Evolutionary conservation across 768 basidiomycete species (phyloP), one percentile per base, ranked within the genome.

Genomic region (Collybia mongolica): DNA sequence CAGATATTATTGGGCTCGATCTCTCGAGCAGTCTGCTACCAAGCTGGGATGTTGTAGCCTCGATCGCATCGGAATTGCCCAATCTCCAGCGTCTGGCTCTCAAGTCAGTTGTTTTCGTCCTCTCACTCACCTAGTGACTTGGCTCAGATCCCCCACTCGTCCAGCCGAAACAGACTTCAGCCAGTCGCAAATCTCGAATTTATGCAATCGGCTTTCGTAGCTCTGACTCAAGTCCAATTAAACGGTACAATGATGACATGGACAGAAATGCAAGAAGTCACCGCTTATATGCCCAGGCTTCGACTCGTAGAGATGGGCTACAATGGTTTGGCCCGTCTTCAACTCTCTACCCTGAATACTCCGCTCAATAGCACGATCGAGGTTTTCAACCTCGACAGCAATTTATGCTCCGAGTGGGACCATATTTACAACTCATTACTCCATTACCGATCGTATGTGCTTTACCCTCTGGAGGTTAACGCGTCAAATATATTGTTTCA

Each of bases 1-100:
- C 54, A 95, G 92, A 81, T 60, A 74, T 94, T 39, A 80, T 79
- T n/a, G 84, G 83, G 7, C 72, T 98, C 32, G 89, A 97, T 70
- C 72, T 98, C 32, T 92, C 93, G 14, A 72, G 74, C 39, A 94
- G 77, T 65, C 76, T 97, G 15, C 58, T 97, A 26, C 65, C 83
- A 3, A 73, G 66, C 49, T 97, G 94, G 95, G 72, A 82, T 24
- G 67, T 72, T 2, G 71, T 96, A 15, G 81, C 84, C 8, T 60
- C 64, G 19, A 91, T 98, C 52, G 66, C 79, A 9, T 59, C 60
- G 9, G 84, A 86, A 58, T 70, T 98, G 2, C 81, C 78, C 8
- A 60, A 60, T 4, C 76, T 98, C 9, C 74, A 82, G 51, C 74
- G 79, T 37, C 73, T 98, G 32, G 73, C 82, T 23, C 68, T 98